Evolutionary conservation across 2,329 filamentous ascomycete genomes (phyloP).

Genomic region (Aspergillus sp.): DNA sequence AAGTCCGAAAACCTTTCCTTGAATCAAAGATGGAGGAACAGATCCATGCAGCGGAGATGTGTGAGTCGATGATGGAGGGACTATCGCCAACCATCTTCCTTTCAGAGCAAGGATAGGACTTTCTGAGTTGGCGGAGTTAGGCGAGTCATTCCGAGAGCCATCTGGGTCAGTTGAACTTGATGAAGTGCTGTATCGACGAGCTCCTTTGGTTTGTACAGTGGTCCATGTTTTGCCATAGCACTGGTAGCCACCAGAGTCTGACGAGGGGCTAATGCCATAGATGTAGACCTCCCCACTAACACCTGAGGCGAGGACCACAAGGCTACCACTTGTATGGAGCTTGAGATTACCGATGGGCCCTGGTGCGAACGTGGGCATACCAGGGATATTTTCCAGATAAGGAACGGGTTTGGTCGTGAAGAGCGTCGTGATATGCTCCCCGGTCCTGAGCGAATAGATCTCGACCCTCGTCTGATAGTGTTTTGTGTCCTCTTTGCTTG

Average conservation of each 20-base stretch:
- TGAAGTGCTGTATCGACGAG: conserved; percentile 40
- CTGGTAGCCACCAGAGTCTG: conserved; percentile 37
- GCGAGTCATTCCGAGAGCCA: conserved; percentile 34
- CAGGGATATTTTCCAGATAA: conserved; percentile 52
- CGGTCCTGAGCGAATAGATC: conserved; percentile 76
- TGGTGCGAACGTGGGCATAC: conserved; percentile 60
- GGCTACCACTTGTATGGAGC: conserved; percentile 65
- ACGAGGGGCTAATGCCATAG: conserved; percentile 44
- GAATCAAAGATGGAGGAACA: conserved; percentile 30
- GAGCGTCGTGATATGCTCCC: conserved; percentile 63
- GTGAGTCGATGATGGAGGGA: conserved; percentile 35
- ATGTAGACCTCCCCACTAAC: conserved; percentile 82
- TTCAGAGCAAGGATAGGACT: conserved; percentile 38
- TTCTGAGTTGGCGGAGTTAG: conserved; percentile 22
- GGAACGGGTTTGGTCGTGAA: conserved; percentile 61
- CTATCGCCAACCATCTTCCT: conserved; percentile 42
- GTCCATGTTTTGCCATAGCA: conserved; percentile 94
- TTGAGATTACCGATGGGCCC: conserved; percentile 65
- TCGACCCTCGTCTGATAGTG: conserved; percentile 81
- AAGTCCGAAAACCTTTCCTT: conserved; percentile 34
- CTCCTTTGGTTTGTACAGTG: conserved; percentile 55
- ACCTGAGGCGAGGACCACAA: conserved; percentile 69
- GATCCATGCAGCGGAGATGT: conserved; percentile 34
- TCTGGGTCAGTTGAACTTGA: conserved; percentile 41
- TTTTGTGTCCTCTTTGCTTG: conserved; percentile 21